Percentiles rank a stretch among this genome's conserved stretches.
These are phyloP conservation scores for thale cress (Arabidopsis thaliana) DNA, from an alignment of 345 rosid species.

Conservation along the genomic window TAIR10.1 NC_003074.8:8262001-8262500, in stretches of 20 bases:
- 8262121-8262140: conserved; percentile 18
- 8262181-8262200: neutral
- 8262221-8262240: neutral
- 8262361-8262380: too few species aligned
- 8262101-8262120: conserved; percentile 45
- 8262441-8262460: too few species aligned
- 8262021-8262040: conserved; percentile 38
- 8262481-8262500: too few species aligned
- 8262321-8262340: too few species aligned
- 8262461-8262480: too few species aligned
- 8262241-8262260: neutral
- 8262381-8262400: too few species aligned
- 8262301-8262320: too few species aligned
- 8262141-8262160: conserved; percentile 3
- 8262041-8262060: conserved; percentile 11
- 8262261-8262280: too few species aligned
- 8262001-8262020: conserved; percentile 32
- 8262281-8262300: too few species aligned
- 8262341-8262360: too few species aligned
- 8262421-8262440: too few species aligned
- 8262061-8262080: conserved; percentile 16
- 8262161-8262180: conserved; percentile 1
- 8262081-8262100: conserved; percentile 36
- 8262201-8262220: neutral
- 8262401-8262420: too few species aligned